Conservation (phyloP, 345 rosid genomes). For the Cardamine chenopodiifolia region DNA sequence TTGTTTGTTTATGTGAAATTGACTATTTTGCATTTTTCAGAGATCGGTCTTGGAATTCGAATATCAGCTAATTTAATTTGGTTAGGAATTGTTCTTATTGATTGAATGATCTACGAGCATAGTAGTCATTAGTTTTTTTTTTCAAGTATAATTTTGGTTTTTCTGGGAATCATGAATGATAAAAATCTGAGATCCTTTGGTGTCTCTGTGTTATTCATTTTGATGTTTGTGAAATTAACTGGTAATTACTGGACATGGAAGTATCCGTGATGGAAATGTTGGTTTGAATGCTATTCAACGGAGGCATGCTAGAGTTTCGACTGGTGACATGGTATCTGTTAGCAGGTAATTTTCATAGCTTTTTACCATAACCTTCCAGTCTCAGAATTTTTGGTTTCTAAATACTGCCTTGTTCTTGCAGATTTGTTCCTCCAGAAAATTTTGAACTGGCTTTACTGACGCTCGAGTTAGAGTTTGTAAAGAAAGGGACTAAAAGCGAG, state of each 20-base stretch:
- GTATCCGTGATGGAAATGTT: constrained; percentile 59
- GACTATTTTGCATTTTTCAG: not conserved
- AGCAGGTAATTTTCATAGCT: constrained; percentile 52
- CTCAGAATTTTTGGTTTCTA: not conserved
- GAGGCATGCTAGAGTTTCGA: constrained; percentile 79
- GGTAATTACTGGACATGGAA: constrained; percentile 69
- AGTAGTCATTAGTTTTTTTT: not conserved
- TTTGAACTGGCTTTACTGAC: constrained; percentile 77
- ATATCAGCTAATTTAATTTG: not conserved
- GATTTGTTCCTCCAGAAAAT: constrained; percentile 80
- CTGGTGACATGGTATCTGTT: constrained; percentile 69
- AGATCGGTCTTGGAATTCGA: constrained; percentile 6
- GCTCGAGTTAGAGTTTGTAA: constrained; percentile 88
- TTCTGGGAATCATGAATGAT: not conserved
- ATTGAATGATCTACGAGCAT: constrained; percentile 23
- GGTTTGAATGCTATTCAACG: constrained; percentile 90
- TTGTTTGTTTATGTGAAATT: constrained; percentile 1
- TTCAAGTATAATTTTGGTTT: not conserved
- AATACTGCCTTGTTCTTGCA: constrained; percentile 23
- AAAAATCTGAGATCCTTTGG: not conserved
- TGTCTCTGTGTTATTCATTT: not conserved
- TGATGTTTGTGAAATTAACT: constrained; percentile 53
- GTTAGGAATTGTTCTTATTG: constrained; percentile 7
- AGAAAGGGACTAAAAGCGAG: constrained; percentile 86
- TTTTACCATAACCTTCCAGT: not conserved